Evolutionary conservation across 2,329 filamentous ascomycete genomes (phyloP).

Genomic region (Lasiodiplodia theobromae): DNA sequence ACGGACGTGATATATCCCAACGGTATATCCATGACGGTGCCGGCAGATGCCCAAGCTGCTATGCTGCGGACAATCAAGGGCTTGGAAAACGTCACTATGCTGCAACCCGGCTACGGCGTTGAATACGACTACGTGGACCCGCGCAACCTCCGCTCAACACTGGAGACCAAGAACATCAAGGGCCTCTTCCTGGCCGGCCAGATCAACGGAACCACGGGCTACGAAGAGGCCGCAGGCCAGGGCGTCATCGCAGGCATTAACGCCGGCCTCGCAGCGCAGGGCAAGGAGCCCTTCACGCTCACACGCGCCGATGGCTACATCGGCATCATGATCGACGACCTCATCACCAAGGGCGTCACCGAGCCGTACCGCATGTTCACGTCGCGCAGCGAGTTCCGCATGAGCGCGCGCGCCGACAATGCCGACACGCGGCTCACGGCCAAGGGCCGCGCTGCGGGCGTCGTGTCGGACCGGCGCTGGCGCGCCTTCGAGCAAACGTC

Average conservation of each 20-base stretch:
- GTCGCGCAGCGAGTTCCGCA: slow-evolving; percentile 90
- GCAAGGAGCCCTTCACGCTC: slow-evolving; percentile 70
- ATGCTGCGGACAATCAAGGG: slow-evolving; percentile 88
- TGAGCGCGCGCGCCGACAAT: slow-evolving; percentile 91
- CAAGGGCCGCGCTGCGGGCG: slow-evolving; percentile 76
- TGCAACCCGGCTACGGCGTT: slow-evolving; percentile 94
- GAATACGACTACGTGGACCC: slow-evolving; percentile 99
- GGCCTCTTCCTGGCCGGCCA: slow-evolving; percentile 94
- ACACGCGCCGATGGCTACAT: slow-evolving; percentile 92
- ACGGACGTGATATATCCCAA: slow-evolving; percentile 94
- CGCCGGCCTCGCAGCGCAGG: slow-evolving; percentile 79
- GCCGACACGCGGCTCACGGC: slow-evolving; percentile 86
- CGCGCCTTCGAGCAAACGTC: slow-evolving; percentile 69
- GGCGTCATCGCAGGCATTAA: slow-evolving; percentile 93
- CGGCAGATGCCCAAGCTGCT: slow-evolving; percentile 82
- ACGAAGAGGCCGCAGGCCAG: slow-evolving; percentile 95
- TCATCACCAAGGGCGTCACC: slow-evolving; percentile 94
- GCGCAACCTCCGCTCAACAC: slow-evolving; percentile 81
- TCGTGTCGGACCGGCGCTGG: slow-evolving; percentile 85
- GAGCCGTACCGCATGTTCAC: slow-evolving; percentile 99
- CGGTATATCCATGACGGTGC: slow-evolving; percentile 95
- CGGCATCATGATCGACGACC: slow-evolving; percentile 97
- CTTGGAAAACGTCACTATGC: slow-evolving; percentile 87
- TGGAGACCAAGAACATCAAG: slow-evolving; percentile 90
- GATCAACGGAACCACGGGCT: slow-evolving; percentile 97